Conservation (phyloP, 352 stramenopile genomes). For the Phytophthora syringae region DNA sequence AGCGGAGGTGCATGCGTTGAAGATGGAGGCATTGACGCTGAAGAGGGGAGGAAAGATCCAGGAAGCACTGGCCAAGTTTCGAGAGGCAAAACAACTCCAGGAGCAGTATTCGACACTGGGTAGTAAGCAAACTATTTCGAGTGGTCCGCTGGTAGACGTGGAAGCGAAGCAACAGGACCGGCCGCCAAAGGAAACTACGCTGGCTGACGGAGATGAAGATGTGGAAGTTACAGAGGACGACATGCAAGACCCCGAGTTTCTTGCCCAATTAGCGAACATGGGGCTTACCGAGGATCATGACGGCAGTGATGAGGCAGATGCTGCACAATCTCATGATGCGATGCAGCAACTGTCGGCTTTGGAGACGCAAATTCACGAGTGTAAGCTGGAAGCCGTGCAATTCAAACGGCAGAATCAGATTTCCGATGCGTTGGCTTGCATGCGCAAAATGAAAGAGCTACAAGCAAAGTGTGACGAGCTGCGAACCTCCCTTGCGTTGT, state of each 20-base stretch:
- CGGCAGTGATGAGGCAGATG: background rate
- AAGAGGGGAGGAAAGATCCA: constrained; percentile 64
- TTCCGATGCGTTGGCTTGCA: constrained; percentile 54
- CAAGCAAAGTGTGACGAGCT: constrained; percentile 40
- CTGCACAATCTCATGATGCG: constrained; percentile 4
- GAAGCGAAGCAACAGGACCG: background rate
- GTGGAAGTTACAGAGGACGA: constrained; percentile 83
- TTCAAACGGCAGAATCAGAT: constrained; percentile 69
- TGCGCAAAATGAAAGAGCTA: constrained; percentile 70
- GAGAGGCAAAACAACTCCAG: constrained; percentile 65
- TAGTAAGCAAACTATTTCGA: background rate
- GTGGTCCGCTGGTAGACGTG: background rate
- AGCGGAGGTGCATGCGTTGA: constrained; percentile 49
- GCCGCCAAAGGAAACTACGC: constrained; percentile 1
- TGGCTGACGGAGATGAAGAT: constrained; percentile 36
- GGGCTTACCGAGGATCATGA: constrained; percentile 38
- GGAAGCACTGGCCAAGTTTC: constrained; percentile 62
- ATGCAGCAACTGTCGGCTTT: constrained; percentile 40
- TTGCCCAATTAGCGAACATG: constrained; percentile 62
- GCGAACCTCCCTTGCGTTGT: constrained; percentile 6
- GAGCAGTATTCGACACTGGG: constrained; percentile 20
- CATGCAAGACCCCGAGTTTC: constrained; percentile 74
- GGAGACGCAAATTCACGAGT: constrained; percentile 49
- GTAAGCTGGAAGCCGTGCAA: constrained; percentile 55
- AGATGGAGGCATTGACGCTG: constrained; percentile 58